Conservation (phyloP, 2,329 filamentous ascomycete species). For the Thielaviopsis ethacetica region DNA sequence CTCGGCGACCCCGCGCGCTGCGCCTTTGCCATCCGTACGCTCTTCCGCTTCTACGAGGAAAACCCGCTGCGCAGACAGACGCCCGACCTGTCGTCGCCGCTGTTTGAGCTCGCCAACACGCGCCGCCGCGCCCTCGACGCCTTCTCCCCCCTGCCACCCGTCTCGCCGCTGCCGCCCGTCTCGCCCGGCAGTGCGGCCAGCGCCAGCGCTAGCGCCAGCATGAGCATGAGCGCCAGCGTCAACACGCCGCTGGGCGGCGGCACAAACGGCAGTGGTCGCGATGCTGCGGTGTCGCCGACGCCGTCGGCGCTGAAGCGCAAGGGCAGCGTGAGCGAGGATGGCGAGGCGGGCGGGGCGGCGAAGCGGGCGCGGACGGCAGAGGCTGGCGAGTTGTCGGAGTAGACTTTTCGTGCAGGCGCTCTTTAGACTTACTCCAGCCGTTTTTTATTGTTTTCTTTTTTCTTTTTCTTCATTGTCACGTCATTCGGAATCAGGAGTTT, state of each 20-base stretch:
- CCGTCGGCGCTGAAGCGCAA: conserved; percentile 8
- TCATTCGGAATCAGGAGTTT: too few species aligned
- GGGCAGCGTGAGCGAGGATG: background rate
- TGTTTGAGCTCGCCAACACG: conserved; percentile 39
- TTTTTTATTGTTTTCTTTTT: background rate
- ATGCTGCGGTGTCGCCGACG: background rate
- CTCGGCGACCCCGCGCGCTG: conserved; percentile 57
- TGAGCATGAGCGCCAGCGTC: background rate
- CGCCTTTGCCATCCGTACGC: conserved; percentile 54
- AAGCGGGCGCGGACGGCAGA: conserved; percentile 3
- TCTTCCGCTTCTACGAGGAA: conserved; percentile 52
- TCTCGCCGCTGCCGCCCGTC: background rate
- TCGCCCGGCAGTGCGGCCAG: background rate
- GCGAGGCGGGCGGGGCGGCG: background rate
- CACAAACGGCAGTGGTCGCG: conserved; percentile 7
- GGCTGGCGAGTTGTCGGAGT: background rate
- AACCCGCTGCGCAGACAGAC: conserved; percentile 45
- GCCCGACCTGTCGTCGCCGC: conserved; percentile 32
- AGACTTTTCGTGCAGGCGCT: too few species aligned
- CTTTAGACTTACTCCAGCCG: background rate
- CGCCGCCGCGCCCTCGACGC: conserved; percentile 17
- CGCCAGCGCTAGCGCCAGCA: background rate
- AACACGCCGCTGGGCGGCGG: background rate
- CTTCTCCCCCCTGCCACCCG: background rate
- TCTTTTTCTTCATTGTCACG: background rate